Conservation (phyloP, 768 basidiomycete genomes). For the Suillus paluster region DNA sequence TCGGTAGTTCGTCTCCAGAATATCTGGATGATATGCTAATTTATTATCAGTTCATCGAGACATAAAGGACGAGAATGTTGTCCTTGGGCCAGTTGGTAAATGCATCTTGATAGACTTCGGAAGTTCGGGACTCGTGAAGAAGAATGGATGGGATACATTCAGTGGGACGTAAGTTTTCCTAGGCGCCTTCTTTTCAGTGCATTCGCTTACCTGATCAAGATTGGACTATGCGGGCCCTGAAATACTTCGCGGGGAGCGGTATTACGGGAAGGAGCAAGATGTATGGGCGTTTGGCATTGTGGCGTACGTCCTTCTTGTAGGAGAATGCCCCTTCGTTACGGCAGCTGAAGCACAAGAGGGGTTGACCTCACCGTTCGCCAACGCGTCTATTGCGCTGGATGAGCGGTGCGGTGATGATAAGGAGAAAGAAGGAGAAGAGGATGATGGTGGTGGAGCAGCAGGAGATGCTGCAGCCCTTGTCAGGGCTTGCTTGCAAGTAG, state of each 20-base stretch:
- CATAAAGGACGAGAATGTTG: slow-evolving; percentile 97
- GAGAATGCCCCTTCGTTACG: slow-evolving; percentile 91
- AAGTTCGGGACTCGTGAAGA: slow-evolving; percentile 85
- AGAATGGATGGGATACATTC: slow-evolving; percentile 88
- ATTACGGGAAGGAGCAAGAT: slow-evolving; percentile 96
- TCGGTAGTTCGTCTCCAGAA: slow-evolving; percentile 37
- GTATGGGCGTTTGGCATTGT: slow-evolving; percentile 99
- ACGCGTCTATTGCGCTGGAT: slow-evolving; percentile 75
- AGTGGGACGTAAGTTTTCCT: slow-evolving; percentile 80
- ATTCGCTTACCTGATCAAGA: slow-evolving; percentile 41
- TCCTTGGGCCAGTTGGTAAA: slow-evolving; percentile 77
- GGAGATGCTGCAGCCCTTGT: slow-evolving; percentile 88
- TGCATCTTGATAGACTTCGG: slow-evolving; percentile 98
- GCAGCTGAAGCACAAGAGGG: slow-evolving; percentile 91
- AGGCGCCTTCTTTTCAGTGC: slow-evolving; percentile 7
- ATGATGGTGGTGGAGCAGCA: slow-evolving; percentile 82
- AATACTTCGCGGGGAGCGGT: slow-evolving; percentile 92
- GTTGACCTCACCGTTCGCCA: slow-evolving; percentile 73
- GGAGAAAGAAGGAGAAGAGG: slow-evolving; percentile 73
- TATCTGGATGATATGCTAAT: slow-evolving; percentile 11
- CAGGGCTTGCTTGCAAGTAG: slow-evolving; percentile 81
- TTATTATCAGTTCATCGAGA: slow-evolving; percentile 81
- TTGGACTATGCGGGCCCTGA: slow-evolving; percentile 97
- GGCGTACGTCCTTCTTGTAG: slow-evolving; percentile 90
- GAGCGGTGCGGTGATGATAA: slow-evolving; percentile 80